Conservation (phyloP, 106 monocot genomes). For the Cymbidium sinense region DNA sequence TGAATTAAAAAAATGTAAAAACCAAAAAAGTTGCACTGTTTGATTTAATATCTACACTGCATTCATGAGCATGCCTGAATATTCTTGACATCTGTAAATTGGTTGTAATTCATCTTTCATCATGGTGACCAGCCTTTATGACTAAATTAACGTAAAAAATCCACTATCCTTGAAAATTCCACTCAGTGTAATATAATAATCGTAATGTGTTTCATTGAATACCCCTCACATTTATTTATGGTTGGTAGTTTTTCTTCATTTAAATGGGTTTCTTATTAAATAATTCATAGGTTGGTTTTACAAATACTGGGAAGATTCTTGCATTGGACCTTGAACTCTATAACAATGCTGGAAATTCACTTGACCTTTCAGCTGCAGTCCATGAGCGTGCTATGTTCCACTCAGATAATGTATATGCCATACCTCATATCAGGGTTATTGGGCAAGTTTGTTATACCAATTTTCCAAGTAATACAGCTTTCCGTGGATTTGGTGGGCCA, state of each 20-base stretch:
- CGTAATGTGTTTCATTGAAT: not conserved
- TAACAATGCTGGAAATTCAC: constrained; percentile 91
- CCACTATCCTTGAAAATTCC: too few relatives aligned
- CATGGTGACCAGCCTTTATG: not conserved
- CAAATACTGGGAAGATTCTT: constrained; percentile 72
- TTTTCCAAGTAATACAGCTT: constrained; percentile 94
- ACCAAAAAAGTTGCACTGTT: not conserved
- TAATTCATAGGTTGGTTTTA: constrained; percentile 71
- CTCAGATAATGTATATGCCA: constrained; percentile 85
- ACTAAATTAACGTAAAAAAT: too few relatives aligned
- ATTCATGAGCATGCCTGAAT: not conserved
- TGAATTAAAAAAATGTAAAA: not conserved
- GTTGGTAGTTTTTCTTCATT: not conserved
- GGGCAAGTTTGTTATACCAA: constrained; percentile 90
- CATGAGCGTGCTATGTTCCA: constrained; percentile 92
- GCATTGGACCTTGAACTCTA: constrained; percentile 86
- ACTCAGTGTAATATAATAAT: too few relatives aligned
- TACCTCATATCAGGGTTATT: constrained; percentile 69
- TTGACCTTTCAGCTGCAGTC: constrained; percentile 67
- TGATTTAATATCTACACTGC: not conserved
- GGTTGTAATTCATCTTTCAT: not conserved
- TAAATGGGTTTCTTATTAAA: not conserved
- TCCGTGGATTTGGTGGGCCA: constrained; percentile 96
- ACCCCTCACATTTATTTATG: not conserved
- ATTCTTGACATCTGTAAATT: not conserved